phyloP scores from a whole-genome alignment of 2,329 filamentous ascomycete species.

The Trichophyton verrucosum region DNA sequence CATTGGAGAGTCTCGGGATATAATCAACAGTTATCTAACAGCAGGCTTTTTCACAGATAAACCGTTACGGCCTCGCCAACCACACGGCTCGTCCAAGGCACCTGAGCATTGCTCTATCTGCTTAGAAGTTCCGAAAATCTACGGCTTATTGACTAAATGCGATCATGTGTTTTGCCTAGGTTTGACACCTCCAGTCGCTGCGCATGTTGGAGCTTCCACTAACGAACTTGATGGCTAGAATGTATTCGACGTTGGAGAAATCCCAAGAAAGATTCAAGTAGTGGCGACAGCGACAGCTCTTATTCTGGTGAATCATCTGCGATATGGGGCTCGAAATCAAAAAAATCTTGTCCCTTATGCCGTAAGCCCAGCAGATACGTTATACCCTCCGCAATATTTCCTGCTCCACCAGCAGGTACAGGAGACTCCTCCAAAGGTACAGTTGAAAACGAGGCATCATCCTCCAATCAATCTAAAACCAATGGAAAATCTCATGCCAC shows the following conservation, averaged over 20 bases:
- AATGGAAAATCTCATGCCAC: background rate
- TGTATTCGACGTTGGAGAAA: slow-evolving; percentile 21
- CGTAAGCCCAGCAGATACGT: slow-evolving; percentile 19
- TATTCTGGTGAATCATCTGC: slow-evolving; percentile 6
- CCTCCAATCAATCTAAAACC: background rate
- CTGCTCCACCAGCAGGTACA: slow-evolving; percentile 12
- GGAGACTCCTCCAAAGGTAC: background rate
- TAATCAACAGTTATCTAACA: background rate
- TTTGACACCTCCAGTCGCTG: slow-evolving; percentile 5
- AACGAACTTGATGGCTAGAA: slow-evolving; percentile 9
- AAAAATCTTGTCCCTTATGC: slow-evolving; percentile 21
- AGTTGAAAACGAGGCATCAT: background rate
- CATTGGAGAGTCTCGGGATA: background rate
- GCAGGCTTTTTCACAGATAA: background rate
- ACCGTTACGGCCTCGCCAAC: background rate
- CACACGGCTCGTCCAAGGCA: background rate
- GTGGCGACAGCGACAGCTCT: slow-evolving; percentile 8
- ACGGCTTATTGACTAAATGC: slow-evolving; percentile 19
- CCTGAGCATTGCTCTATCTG: slow-evolving; percentile 20
- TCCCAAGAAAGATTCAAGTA: slow-evolving; percentile 12
- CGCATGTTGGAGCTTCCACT: background rate
- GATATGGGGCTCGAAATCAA: background rate
- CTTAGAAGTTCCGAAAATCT: slow-evolving; percentile 18
- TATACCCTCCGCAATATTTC: slow-evolving; percentile 20
- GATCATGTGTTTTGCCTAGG: slow-evolving; percentile 22